Conservation (phyloP, 2,329 filamentous ascomycete genomes). For the Geosmithia flava region DNA sequence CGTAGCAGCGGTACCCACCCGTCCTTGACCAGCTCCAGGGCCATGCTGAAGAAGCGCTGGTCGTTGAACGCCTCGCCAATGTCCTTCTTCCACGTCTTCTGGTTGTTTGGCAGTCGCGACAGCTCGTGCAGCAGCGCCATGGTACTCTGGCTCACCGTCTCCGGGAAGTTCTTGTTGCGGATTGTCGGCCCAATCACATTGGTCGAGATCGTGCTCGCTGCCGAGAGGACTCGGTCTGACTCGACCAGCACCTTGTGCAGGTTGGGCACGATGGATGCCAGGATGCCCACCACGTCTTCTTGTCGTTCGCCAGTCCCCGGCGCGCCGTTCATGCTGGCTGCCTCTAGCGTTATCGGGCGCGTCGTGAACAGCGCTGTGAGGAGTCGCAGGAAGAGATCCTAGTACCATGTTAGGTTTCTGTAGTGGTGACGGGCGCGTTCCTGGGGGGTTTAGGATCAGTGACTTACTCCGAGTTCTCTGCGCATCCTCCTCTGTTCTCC, state of each 20-base stretch:
- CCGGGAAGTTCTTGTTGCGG: conserved; percentile 75
- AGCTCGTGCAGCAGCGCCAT: conserved; percentile 67
- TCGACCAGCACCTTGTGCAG: conserved; percentile 77
- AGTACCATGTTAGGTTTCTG: background rate
- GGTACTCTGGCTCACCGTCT: conserved; percentile 62
- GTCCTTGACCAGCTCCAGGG: conserved; percentile 49
- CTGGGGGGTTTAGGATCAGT: background rate
- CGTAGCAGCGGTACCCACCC: conserved; percentile 76
- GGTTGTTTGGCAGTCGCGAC: conserved; percentile 62
- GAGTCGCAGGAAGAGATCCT: conserved; percentile 83
- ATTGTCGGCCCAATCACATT: conserved; percentile 74
- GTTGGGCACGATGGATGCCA: conserved; percentile 67
- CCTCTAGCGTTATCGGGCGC: conserved; percentile 58
- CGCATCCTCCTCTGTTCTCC: conserved; percentile 90
- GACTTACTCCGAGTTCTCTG: conserved; percentile 67
- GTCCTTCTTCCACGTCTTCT: conserved; percentile 90
- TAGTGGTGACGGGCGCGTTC: background rate
- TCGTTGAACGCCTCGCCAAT: conserved; percentile 88
- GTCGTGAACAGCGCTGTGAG: conserved; percentile 92
- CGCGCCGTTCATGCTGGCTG: conserved; percentile 20
- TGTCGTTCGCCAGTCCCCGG: conserved; percentile 33
- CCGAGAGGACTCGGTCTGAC: conserved; percentile 67
- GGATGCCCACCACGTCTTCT: conserved; percentile 68
- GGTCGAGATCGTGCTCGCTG: conserved; percentile 68
- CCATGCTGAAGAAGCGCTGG: conserved; percentile 66